These are phyloP conservation scores for Exutisphaerella laricina DNA, from an alignment of 2,329 filamentous ascomycete species.

Conservation along the genomic window DNA sequence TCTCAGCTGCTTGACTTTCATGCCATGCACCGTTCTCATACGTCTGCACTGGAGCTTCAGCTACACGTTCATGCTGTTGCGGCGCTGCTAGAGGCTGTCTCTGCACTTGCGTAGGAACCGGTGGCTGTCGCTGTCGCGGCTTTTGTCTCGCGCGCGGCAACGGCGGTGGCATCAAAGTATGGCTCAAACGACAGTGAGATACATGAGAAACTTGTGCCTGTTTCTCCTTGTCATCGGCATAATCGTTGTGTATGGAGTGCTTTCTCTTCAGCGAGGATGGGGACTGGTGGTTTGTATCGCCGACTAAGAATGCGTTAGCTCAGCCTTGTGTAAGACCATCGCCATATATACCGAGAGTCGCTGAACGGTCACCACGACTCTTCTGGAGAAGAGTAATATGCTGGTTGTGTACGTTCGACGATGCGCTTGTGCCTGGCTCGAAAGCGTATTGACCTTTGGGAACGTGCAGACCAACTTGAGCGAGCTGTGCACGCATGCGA, in stretches of 20 bases:
- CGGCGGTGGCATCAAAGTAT: constrained; percentile 39
- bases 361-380: constrained; percentile 9
- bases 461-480: constrained; percentile 28
- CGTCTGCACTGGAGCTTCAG: not conserved
- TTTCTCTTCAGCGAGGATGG: constrained; percentile 31
- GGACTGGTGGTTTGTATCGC: constrained; percentile 18
- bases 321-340: not conserved
- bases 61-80: not conserved
- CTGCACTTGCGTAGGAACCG: too few species aligned
- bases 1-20: not conserved
- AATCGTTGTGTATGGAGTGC: constrained; percentile 22
- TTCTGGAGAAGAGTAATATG: constrained; percentile 2
- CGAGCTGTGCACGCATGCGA: constrained; percentile 26
- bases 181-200: constrained; percentile 21
- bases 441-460: constrained; percentile 24
- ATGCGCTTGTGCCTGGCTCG: constrained; percentile 2
- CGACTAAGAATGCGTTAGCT: constrained; percentile 9
- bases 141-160: constrained; percentile 6
- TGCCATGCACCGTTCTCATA: not conserved
- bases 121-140: not conserved
- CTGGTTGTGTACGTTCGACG: not conserved
- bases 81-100: not conserved
- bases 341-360: constrained; percentile 14
- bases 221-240: constrained; percentile 5
- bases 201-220: not conserved